Evolutionary conservation across 208 protist species (phyloP), one percentile per base, ranked within the genome.

Genomic region (Trypanosoma avium): DNA sequence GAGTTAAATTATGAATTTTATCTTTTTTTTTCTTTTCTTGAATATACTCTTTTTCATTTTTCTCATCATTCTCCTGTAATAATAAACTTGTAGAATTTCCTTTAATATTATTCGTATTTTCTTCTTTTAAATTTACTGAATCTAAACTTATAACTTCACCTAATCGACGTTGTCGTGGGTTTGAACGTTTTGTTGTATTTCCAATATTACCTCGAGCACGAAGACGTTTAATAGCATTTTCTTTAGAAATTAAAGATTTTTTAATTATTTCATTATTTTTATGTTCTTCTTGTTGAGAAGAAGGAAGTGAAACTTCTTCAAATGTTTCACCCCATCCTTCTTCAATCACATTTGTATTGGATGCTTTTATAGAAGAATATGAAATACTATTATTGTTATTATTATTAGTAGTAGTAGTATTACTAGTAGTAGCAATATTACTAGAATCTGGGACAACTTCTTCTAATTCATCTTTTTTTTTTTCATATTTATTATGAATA

Each of bases 131-230:
- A 8, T 40, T 0, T 19, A 10, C 7, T 5, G 19, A 38, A 26
- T 65, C 32, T 7, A 72, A 19, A 32, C 29, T 58, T 19, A 72
- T 36, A 13, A 65, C 66, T 17, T 58, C 58, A 36, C 66, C 66
- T 26, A 72, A 52, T 22, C 46, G 46, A 19, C 58, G 56, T 27
- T 40, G 47, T 13, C 65, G 56, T 29, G 42, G 64, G 19, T 29
- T 21, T 6, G 33, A 32, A 40, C 29, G 45, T 57, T 70, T 70
- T 17, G 22, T 50, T 29, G 45, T 1, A 50, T 30, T 19, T 50
- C 7, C 1, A 2, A 1, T 13, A 1, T 50, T 1, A 2, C 10
- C 7, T 29, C 10, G 6, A 13, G n/a, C 10, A 24, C 24, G 9
- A 50, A 26, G n/a, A 10, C 24, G 22, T 15, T 42, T 15, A 42